These are phyloP conservation scores for Paraphoma chrysanthemicola DNA, from an alignment of 2,329 filamentous ascomycete species.

Conservation along the genomic window DNA sequence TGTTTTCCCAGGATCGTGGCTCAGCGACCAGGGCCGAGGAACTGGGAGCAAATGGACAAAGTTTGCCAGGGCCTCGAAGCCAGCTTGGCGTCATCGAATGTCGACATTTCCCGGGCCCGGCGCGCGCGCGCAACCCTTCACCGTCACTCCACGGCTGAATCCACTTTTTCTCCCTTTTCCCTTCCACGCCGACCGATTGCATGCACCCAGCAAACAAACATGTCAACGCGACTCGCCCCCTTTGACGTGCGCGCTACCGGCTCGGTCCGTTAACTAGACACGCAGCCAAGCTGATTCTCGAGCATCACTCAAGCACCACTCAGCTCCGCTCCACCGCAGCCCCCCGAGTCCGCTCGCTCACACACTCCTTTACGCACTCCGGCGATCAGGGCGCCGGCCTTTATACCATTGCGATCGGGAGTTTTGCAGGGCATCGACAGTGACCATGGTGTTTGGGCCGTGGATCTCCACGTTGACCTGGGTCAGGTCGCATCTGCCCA, in stretches of 20 bases:
- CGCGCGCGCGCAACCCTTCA: neutral
- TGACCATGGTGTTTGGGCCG: constrained; percentile 7
- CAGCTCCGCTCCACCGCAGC: neutral
- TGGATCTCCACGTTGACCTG: constrained; percentile 7
- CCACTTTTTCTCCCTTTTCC: neutral
- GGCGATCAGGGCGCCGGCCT: neutral
- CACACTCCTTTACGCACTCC: neutral
- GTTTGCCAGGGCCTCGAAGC: neutral
- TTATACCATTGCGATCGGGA: neutral
- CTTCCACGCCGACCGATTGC: neutral
- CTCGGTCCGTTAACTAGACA: constrained; percentile 27
- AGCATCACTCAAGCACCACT: neutral
- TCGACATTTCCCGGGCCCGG: neutral
- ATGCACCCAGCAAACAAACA: neutral
- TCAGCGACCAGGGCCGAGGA: neutral
- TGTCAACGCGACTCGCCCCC: neutral
- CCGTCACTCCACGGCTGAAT: neutral
- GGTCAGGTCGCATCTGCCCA: constrained; percentile 2
- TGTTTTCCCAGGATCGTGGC: neutral
- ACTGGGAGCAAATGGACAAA: neutral
- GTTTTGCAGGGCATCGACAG: neutral
- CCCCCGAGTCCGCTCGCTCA: neutral
- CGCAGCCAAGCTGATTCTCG: neutral
- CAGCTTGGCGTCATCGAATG: constrained; percentile 1
- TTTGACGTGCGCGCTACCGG: constrained; percentile 21